Evolutionary conservation across 441 rosid genomes (phyloP).

Genomic region (Arabidopsis lyrata): DNA sequence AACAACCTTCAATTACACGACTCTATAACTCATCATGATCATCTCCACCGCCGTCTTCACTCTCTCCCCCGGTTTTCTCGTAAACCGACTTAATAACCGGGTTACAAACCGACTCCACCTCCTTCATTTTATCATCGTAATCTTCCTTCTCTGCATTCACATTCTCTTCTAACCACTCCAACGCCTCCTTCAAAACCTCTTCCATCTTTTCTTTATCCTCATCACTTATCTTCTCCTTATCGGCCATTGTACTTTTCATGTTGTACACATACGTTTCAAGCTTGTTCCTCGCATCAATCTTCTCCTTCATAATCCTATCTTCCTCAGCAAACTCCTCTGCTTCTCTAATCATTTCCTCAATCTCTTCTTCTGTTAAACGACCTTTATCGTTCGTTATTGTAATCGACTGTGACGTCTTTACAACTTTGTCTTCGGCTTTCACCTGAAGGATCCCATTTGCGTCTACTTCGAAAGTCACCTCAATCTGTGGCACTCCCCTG

Average conservation of each 20-base stretch:
- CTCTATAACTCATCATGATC: constrained; percentile 52
- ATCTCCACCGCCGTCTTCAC: constrained; percentile 44
- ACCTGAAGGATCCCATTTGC: constrained; percentile 62
- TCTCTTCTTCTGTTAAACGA: constrained; percentile 63
- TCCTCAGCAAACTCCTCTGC: constrained; percentile 66
- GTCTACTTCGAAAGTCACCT: constrained; percentile 66
- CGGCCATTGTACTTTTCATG: constrained; percentile 55
- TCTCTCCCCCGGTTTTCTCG: constrained; percentile 45
- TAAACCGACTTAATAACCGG: constrained; percentile 60
- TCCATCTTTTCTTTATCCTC: constrained; percentile 61
- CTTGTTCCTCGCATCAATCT: constrained; percentile 62
- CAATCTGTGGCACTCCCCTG: constrained; percentile 72
- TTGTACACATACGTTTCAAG: constrained; percentile 59
- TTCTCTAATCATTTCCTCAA: constrained; percentile 61
- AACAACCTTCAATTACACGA: neutral
- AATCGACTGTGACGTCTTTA: constrained; percentile 53
- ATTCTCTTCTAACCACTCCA: constrained; percentile 68
- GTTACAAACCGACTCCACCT: constrained; percentile 60
- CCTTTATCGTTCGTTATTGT: constrained; percentile 63
- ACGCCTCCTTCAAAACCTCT: constrained; percentile 48
- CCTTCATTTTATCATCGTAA: constrained; percentile 59
- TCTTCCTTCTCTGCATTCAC: constrained; percentile 62
- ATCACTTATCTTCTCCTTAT: constrained; percentile 52
- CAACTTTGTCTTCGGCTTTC: constrained; percentile 65
- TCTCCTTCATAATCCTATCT: constrained; percentile 55